Percentiles rank a stretch among this genome's conserved stretches.
Evolutionary conservation across 164 flowering plant species (phyloP).

Genomic region (Berberis vulgaris): DNA sequence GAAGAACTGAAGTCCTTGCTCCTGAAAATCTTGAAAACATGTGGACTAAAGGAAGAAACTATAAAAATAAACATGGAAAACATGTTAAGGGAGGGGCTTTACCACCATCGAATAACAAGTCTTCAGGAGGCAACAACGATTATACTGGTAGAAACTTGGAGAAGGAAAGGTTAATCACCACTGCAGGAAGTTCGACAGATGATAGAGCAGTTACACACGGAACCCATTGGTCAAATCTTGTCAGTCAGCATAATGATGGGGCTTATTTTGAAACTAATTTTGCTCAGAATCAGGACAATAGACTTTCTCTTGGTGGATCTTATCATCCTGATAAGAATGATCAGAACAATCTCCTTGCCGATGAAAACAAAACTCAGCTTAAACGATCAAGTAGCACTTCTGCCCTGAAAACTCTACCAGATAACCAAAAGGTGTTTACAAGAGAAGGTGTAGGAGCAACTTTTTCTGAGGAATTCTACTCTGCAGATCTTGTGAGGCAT

Average conservation of each 20-base stretch:
- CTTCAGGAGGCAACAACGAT: conserved; percentile 15
- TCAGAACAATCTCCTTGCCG: conserved; percentile 1
- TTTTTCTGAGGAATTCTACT: conserved; percentile 48
- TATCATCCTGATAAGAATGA: conserved; percentile 14
- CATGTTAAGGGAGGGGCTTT: conserved; percentile 16
- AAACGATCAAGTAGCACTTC: conserved; percentile 28
- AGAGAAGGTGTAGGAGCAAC: conserved; percentile 7
- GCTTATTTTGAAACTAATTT: conserved; percentile 1
- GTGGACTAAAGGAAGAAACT: conserved; percentile 94
- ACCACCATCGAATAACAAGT: conserved; percentile 18
- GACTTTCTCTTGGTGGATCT: conserved; percentile 14
- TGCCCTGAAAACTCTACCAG: conserved; percentile 15
- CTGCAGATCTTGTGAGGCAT: conserved; percentile 27
- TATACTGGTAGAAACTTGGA: conserved; percentile 10
- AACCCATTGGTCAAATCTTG: conserved; percentile 12
- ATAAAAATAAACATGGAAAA: conserved; percentile 50
- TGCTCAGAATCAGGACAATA: conserved; percentile 24
- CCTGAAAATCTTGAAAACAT: conserved; percentile 99
- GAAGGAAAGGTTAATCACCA: conserved; percentile 21
- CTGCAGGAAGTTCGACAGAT: conserved; percentile 21
- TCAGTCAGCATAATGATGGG: conserved; percentile 11
- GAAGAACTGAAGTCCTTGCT: conserved; percentile 91
- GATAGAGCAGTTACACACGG: conserved; percentile 15
- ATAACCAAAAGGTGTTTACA: conserved; percentile 8
- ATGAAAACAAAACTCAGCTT: conserved; percentile 13